Conservation (phyloP, 768 basidiomycete species). For the Tylopilus rubrobrunneus region DNA sequence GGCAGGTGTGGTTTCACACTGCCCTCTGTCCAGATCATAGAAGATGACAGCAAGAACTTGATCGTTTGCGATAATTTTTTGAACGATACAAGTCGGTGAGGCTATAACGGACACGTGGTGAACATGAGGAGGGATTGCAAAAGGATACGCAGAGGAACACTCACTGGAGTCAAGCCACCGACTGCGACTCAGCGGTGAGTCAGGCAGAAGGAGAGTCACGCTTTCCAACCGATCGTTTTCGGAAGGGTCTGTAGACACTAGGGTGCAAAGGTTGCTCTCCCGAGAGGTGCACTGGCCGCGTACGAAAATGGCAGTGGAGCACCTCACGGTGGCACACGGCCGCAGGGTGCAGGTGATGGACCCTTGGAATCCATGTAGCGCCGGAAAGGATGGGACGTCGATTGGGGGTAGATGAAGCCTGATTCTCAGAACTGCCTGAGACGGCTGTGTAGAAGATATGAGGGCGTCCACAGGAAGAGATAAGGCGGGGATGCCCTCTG, state of each 20-base stretch:
- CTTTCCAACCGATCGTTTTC: constrained; percentile 43
- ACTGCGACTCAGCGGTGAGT: constrained; percentile 61
- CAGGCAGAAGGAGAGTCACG: constrained; percentile 58
- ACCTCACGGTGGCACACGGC: constrained; percentile 55
- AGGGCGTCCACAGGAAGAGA: constrained; percentile 57
- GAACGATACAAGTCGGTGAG: constrained; percentile 55
- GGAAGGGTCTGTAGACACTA: constrained; percentile 42
- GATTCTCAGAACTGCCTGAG: constrained; percentile 50
- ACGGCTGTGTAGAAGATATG: constrained; percentile 36
- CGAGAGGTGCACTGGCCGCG: constrained; percentile 48
- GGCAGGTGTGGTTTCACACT: constrained; percentile 48
- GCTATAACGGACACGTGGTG: constrained; percentile 37
- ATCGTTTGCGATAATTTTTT: constrained; percentile 67
- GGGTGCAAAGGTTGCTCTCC: constrained; percentile 43
- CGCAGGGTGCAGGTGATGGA: constrained; percentile 50
- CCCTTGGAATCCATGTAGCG: constrained; percentile 62
- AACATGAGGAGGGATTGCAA: constrained; percentile 20
- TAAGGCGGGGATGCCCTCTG: constrained; percentile 67
- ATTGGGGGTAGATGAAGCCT: constrained; percentile 55
- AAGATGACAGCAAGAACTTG: constrained; percentile 59
- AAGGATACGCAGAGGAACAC: constrained; percentile 28
- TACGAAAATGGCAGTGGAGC: constrained; percentile 57
- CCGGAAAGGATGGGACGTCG: constrained; percentile 48
- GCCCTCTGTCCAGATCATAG: constrained; percentile 64
- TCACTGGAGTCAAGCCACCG: constrained; percentile 67